Conservation (phyloP, 2,329 filamentous ascomycete species). For the Colletotrichum nymphaeae region DNA sequence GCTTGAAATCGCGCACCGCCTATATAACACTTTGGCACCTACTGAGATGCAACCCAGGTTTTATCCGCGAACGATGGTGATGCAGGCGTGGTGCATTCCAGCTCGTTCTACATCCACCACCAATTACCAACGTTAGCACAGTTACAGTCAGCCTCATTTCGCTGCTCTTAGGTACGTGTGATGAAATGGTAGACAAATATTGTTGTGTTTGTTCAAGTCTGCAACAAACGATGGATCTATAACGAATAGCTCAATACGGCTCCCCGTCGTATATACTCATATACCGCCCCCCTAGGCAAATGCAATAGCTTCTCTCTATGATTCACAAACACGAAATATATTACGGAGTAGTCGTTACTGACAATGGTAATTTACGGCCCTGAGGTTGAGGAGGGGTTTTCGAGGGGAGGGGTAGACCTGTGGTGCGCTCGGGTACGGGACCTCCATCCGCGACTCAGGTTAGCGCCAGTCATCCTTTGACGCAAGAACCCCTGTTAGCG, state of each 20-base stretch:
- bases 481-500: slow-evolving; percentile 17
- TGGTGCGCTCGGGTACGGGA: background rate
- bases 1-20: background rate
- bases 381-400: background rate
- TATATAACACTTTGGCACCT: background rate
- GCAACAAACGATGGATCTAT: too few species aligned
- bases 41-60: too few species aligned
- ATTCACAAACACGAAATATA: background rate
- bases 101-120: background rate
- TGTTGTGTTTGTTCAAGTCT: too few species aligned
- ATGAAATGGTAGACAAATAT: too few species aligned
- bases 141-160: background rate
- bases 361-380: background rate
- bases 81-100: background rate
- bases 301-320: too few species aligned
- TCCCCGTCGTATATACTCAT: too few species aligned
- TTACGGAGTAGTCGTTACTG: background rate
- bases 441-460: background rate
- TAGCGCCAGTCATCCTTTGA: background rate
- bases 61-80: too few species aligned
- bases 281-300: too few species aligned
- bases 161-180: background rate
- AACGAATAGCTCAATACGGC: too few species aligned
- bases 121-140: background rate
- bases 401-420: background rate